phyloP scores from a whole-genome alignment of 2,329 filamentous ascomycete species.

The Cladophialophora psammophila region DNA sequence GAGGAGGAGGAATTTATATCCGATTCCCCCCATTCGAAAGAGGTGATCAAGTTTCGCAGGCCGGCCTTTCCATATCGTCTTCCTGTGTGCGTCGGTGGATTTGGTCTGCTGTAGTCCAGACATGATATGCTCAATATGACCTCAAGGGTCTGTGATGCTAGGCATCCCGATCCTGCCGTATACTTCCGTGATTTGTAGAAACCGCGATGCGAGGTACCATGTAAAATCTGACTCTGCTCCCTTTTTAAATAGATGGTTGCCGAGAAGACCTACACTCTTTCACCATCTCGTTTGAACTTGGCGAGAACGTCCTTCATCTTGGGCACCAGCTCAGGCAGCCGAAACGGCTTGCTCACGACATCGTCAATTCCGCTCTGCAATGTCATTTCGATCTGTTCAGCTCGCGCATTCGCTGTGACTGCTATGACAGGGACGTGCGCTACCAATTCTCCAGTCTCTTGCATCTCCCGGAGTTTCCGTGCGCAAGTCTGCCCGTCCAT shows the following conservation, averaged over 20 bases:
- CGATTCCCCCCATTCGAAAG: too few relatives aligned
- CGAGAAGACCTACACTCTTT: not conserved
- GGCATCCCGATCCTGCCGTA: not conserved
- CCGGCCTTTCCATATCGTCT: too few relatives aligned
- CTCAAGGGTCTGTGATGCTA: not conserved
- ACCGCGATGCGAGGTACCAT: not conserved
- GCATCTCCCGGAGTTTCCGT: conserved; percentile 71
- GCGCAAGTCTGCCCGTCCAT: conserved; percentile 83
- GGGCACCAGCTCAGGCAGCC: conserved; percentile 72
- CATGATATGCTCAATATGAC: too few relatives aligned
- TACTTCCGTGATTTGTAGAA: not conserved
- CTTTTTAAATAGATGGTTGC: not conserved
- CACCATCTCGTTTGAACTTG: conserved; percentile 23
- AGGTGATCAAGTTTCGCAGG: too few relatives aligned
- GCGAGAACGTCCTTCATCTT: conserved; percentile 67
- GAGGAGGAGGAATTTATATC: too few relatives aligned
- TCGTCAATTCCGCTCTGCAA: conserved; percentile 77
- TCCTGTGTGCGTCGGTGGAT: too few relatives aligned
- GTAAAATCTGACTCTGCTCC: not conserved
- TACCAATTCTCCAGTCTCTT: conserved; percentile 59
- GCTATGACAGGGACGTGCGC: conserved; percentile 46
- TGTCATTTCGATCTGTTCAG: conserved; percentile 75
- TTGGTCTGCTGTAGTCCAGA: too few relatives aligned
- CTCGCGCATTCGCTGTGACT: conserved; percentile 75
- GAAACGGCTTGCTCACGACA: conserved; percentile 81